Base-by-base conservation (phyloP, 2,329 filamentous ascomycete genomes). In the Cladophialophora yegresii region DNA sequence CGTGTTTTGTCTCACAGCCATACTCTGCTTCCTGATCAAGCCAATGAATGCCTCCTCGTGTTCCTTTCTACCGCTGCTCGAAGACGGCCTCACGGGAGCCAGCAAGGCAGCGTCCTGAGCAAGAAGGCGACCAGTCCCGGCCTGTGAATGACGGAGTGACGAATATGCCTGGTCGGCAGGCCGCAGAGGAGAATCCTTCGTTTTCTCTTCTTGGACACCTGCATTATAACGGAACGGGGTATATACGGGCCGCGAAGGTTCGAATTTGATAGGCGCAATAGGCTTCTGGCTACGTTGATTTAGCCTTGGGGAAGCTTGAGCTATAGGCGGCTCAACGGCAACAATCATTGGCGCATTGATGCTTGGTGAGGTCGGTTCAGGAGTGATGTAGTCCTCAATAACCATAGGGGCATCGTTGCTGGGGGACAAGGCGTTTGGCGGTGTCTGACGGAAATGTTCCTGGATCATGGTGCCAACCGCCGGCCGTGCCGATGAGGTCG, bases 91-190 rank as follows among this genome's bases (percentile, higher is more conserved):
- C 68, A 61, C 23, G 67, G 65, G 22, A 4, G 72, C 72, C 40
- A 64, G 60, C 33, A 65, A 16, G 45, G 63, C 53, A 32, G 65
- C 54, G 13, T 72, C 73, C 54, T 77, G 75, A 45, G 76, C 73
- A 75, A 81, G 77, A 49, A 78, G 70, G 62, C 79, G 75, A 40
- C 79, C 78, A 64, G 76, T 80, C 53, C 79, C 78, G 5, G 75
- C 75, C 51, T 76, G 77, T 23, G 78, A 79, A 60, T 80, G 77
- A 22, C 80, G 77, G 62, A 82, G 69, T 32, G 77, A 79, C 23
- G 79, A 80, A 66, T 82, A 82, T 9, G 78, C 79, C 70, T 81
- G 74, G 63, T 80, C 79, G 26, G 78, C 78, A 4, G 79, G 79
- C 20, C 76, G 75, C 47, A 75, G 74, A 40, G 77, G 72, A 43